Evolutionary conservation across 768 basidiomycete species (phyloP).

Genomic region (Tylopilus vinaceipallidus): DNA sequence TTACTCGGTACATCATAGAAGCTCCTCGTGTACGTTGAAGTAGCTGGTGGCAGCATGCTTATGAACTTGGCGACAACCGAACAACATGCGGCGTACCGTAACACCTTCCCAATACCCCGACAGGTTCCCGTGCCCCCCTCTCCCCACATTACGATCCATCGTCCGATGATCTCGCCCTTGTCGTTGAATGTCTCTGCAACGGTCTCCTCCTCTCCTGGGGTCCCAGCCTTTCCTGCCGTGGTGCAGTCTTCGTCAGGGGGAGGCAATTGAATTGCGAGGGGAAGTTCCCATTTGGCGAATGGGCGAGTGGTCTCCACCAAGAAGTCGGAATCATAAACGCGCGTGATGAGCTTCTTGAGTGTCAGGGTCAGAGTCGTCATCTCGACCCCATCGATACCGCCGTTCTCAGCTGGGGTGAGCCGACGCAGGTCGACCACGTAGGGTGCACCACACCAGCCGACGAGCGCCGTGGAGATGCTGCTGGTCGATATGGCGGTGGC

Average conservation of each 20-base stretch:
- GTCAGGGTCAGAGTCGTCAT: conserved; percentile 65
- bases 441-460: conserved; percentile 67
- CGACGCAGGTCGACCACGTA: conserved; percentile 68
- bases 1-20: conserved; percentile 28
- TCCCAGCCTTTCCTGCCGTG: conserved; percentile 30
- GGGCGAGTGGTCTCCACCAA: conserved; percentile 63
- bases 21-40: conserved; percentile 55
- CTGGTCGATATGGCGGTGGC: conserved; percentile 71
- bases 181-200: conserved; percentile 71
- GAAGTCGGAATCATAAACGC: conserved; percentile 73
- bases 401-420: conserved; percentile 43
- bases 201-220: conserved; percentile 64
- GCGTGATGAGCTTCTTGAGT: conserved; percentile 61
- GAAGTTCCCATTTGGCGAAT: conserved; percentile 82
- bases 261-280: conserved; percentile 49
- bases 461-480: conserved; percentile 69
- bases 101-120: conserved; percentile 57
- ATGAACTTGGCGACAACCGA: not conserved
- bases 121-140: conserved; percentile 64
- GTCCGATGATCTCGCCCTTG: conserved; percentile 59
- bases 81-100: conserved; percentile 49
- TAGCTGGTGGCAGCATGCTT: conserved; percentile 29
- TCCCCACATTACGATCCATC: conserved; percentile 80
- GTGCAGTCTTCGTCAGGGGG: conserved; percentile 32
- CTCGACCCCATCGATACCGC: conserved; percentile 55